Evolutionary conservation across 306 rosid genomes (phyloP).

Genomic region (Acacia crassicarpa): DNA sequence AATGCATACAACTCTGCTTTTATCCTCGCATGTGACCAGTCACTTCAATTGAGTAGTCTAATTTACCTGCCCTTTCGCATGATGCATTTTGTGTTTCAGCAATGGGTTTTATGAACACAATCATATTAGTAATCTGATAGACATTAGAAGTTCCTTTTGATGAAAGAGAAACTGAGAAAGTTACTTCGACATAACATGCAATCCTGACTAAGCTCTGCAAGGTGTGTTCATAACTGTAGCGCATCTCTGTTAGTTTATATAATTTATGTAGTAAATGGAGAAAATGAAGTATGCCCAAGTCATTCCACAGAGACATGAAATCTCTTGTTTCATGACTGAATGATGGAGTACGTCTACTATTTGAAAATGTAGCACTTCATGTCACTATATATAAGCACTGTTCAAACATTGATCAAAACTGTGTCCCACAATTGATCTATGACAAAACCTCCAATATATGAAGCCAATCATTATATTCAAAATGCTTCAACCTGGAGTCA

Average conservation of each 20-base stretch:
- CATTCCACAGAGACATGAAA: slow-evolving; percentile 60
- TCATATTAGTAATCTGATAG: slow-evolving; percentile 30
- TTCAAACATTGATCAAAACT: background rate
- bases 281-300: slow-evolving; percentile 54
- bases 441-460: background rate
- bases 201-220: slow-evolving; percentile 22
- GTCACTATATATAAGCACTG: background rate
- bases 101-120: slow-evolving; percentile 60
- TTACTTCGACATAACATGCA: slow-evolving; percentile 42
- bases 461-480: background rate
- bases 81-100: slow-evolving; percentile 46
- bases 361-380: too few species aligned
- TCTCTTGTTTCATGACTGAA: slow-evolving; percentile 74
- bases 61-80: slow-evolving; percentile 7
- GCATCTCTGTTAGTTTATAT: slow-evolving; percentile 74
- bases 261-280: slow-evolving; percentile 20
- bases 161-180: background rate
- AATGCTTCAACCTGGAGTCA: background rate
- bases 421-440: background rate
- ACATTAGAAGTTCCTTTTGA: slow-evolving; percentile 32
- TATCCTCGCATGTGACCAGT: slow-evolving; percentile 19
- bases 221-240: slow-evolving; percentile 52
- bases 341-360: too few species aligned
- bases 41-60: slow-evolving; percentile 19
- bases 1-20: background rate